Percentiles rank a stretch among this genome's conserved stretches.
These are phyloP conservation scores for Musa balbisiana DNA, from an alignment of 202 grass and related monocot genomes.

Conservation along the genomic window DNA sequence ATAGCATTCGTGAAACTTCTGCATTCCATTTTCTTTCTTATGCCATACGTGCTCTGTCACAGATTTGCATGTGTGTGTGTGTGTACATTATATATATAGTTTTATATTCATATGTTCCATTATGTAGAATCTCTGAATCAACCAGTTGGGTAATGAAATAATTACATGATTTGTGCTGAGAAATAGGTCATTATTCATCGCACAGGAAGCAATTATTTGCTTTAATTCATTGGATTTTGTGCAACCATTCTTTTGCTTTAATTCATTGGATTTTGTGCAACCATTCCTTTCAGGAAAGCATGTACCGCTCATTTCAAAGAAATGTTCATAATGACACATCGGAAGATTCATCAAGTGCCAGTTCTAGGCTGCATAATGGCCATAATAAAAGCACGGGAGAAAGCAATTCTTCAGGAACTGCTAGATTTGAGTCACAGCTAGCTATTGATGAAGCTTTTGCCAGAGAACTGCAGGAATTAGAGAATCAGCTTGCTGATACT, in stretches of 20 bases:
- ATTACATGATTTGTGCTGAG: neutral
- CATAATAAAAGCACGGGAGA: conserved; percentile 21
- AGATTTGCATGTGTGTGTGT: neutral
- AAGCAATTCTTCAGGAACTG: conserved; percentile 11
- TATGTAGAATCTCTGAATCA: neutral
- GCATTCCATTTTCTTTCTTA: neutral
- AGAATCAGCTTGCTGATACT: conserved; percentile 49
- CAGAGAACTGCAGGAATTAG: conserved; percentile 70
- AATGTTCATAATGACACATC: conserved; percentile 32
- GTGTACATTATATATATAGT: neutral
- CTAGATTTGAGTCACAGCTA: conserved; percentile 39
- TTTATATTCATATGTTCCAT: neutral
- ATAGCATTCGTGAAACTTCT: neutral
- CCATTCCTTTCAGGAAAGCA: conserved; percentile 46
- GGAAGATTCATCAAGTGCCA: conserved; percentile 21
- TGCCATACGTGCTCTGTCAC: neutral
- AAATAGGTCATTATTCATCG: neutral
- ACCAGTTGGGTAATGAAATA: neutral
- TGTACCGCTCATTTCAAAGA: conserved; percentile 65
- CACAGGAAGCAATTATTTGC: no score
- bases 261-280: neutral
- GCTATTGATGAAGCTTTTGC: conserved; percentile 50
- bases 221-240: neutral
- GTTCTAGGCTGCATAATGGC: conserved; percentile 23
- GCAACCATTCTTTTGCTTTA: neutral